Conservation (phyloP, 139 green algal species). For the Microglena sp. region DNA sequence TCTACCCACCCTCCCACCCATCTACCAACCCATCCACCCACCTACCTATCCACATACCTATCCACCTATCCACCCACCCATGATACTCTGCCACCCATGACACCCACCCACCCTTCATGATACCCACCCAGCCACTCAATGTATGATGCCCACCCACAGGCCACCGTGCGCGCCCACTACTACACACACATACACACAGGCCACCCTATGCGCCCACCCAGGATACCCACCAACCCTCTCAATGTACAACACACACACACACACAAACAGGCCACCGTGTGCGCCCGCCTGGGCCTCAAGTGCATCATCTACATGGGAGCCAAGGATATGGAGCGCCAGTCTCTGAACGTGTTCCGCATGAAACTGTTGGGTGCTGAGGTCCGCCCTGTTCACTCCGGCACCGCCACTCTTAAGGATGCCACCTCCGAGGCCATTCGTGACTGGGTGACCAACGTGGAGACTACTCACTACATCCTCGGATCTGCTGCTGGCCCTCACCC, state of each 20-base stretch:
- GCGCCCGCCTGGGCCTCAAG: conserved; percentile 83
- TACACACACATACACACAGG: background rate
- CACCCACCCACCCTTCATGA: no score
- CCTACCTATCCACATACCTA: no score
- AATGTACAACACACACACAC: background rate
- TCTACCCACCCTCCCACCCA: no score
- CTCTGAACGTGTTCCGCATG: conserved; percentile 99
- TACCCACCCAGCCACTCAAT: no score
- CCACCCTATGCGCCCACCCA: background rate
- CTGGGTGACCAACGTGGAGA: conserved; percentile 99
- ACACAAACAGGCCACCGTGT: conserved; percentile 81
- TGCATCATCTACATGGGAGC: conserved; percentile 99
- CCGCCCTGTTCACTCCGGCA: conserved; percentile 78
- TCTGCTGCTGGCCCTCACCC: conserved; percentile 92
- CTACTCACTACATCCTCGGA: conserved; percentile 98
- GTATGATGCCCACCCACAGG: no score
- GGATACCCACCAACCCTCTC: background rate
- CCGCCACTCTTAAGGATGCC: conserved; percentile 95
- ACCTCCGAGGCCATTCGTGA: conserved; percentile 96
- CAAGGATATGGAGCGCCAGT: conserved; percentile 95
- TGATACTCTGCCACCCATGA: no score
- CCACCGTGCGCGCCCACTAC: background rate
- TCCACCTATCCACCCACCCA: no score
- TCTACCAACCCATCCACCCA: no score
- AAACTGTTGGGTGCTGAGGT: conserved; percentile 92